A percentile compares a stretch with the other conserved stretches of the same genome.
phyloP scores from a whole-genome alignment of 345 rosid species.

The Lepidium didymum region DNA sequence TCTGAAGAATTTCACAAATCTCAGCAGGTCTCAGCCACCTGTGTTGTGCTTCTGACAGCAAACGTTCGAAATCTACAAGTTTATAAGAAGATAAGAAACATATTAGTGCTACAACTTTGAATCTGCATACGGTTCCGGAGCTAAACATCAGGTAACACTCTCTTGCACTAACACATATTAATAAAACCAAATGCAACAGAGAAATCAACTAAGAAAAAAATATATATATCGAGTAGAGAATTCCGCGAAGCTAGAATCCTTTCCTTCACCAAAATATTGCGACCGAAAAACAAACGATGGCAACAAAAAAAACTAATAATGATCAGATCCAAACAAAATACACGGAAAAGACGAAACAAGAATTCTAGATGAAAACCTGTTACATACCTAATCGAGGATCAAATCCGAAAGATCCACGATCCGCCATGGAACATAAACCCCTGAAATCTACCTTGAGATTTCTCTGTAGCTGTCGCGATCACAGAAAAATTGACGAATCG shows the following conservation, averaged over 20 bases:
- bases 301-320: neutral
- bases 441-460: slow-evolving; percentile 15
- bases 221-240: too few species aligned
- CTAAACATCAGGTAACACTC: neutral
- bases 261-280: neutral
- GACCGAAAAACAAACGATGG: neutral
- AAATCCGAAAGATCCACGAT: slow-evolving; percentile 41
- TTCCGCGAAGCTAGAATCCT: neutral
- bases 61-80: slow-evolving; percentile 35
- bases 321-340: slow-evolving; percentile 18
- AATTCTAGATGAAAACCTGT: neutral
- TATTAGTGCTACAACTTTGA: neutral
- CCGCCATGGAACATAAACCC: slow-evolving; percentile 37
- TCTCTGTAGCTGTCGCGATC: slow-evolving; percentile 7
- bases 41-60: slow-evolving; percentile 66
- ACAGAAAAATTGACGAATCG: slow-evolving; percentile 17
- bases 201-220: neutral
- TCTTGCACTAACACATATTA: neutral
- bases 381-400: slow-evolving; percentile 43
- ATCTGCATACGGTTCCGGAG: neutral
- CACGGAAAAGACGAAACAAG: neutral
- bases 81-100: neutral
- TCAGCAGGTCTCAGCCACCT: slow-evolving; percentile 97
- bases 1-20: slow-evolving; percentile 88
- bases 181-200: slow-evolving; percentile 3